Percentiles rank a stretch among this genome's conserved stretches.
These are phyloP conservation scores for Triticum turgidum DNA, from an alignment of 176 grass and related monocot genomes.

Conservation along the genomic window DNA sequence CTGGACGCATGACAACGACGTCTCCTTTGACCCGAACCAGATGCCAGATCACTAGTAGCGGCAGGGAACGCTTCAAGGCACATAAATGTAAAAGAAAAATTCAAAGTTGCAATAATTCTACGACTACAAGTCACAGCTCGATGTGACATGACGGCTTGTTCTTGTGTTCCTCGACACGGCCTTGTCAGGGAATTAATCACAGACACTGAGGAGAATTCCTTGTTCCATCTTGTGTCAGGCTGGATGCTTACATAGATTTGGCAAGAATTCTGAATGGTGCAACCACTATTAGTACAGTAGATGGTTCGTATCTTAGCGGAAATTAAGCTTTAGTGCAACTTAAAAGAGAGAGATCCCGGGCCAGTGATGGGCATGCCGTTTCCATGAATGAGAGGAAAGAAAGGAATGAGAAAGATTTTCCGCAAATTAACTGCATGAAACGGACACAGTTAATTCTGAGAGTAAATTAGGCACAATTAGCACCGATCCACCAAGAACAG, in stretches of 20 bases:
- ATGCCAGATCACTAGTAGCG: neutral
- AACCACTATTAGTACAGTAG: neutral
- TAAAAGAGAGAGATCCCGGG: neutral
- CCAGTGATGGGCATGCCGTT: neutral
- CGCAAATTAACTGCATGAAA: neutral
- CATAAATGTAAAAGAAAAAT: neutral
- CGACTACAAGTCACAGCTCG: neutral
- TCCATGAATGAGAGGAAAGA: neutral
- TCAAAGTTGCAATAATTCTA: neutral
- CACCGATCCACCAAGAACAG: neutral
- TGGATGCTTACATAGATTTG: neutral
- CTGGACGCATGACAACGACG: slow-evolving; percentile 11
- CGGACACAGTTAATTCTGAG: neutral
- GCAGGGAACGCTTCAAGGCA: neutral
- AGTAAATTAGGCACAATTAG: neutral
- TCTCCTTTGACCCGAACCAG: slow-evolving; percentile 1
- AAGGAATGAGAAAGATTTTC: neutral
- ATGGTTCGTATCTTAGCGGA: neutral
- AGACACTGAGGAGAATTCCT: neutral
- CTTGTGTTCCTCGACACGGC: too few relatives aligned
- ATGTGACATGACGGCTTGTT: too few relatives aligned
- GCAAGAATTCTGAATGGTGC: slow-evolving; percentile 20
- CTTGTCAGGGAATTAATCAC: neutral
- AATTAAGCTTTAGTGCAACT: neutral
- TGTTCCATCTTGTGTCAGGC: neutral